Conservation (phyloP, 495 filamentous ascomycete genomes). For the Thozetella sp. region DNA sequence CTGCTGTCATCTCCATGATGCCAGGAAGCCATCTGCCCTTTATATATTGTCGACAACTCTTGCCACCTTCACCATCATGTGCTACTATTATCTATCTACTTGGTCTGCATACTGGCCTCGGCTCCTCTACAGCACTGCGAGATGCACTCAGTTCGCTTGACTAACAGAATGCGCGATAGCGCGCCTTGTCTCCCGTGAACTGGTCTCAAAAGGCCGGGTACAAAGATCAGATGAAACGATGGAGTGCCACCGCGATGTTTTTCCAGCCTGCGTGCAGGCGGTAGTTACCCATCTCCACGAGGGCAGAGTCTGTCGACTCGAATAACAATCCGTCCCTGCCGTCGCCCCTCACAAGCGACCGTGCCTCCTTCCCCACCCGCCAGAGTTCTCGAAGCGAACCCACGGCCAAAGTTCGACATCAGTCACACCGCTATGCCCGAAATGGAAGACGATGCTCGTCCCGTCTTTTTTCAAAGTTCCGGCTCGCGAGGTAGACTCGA, state of each 20-base stretch:
- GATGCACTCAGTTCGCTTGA: too few relatives aligned
- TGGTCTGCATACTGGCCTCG: too few relatives aligned
- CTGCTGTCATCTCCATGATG: too few relatives aligned
- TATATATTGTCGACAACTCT: too few relatives aligned
- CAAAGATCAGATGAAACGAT: background rate
- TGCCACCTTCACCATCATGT: too few relatives aligned
- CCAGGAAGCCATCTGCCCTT: too few relatives aligned
- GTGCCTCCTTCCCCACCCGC: too few relatives aligned
- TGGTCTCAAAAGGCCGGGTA: background rate
- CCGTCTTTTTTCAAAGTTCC: background rate
- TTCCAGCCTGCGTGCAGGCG: background rate
- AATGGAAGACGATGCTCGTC: background rate
- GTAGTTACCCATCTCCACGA: too few relatives aligned
- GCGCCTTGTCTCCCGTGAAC: background rate
- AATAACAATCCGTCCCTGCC: background rate
- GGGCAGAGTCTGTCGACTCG: too few relatives aligned
- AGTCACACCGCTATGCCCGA: background rate
- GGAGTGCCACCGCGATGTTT: background rate
- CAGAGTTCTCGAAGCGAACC: slow-evolving; percentile 3
- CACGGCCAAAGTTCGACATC: background rate
- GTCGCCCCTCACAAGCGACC: too few relatives aligned
- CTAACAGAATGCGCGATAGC: background rate
- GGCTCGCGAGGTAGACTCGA: background rate
- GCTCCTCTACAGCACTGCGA: too few relatives aligned
- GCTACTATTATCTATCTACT: too few relatives aligned